A percentile compares a stretch with the other conserved stretches of the same genome.
Evolutionary conservation across 2,329 filamentous ascomycete genomes (phyloP).

Genomic region (Microthyrium microscopicum): DNA sequence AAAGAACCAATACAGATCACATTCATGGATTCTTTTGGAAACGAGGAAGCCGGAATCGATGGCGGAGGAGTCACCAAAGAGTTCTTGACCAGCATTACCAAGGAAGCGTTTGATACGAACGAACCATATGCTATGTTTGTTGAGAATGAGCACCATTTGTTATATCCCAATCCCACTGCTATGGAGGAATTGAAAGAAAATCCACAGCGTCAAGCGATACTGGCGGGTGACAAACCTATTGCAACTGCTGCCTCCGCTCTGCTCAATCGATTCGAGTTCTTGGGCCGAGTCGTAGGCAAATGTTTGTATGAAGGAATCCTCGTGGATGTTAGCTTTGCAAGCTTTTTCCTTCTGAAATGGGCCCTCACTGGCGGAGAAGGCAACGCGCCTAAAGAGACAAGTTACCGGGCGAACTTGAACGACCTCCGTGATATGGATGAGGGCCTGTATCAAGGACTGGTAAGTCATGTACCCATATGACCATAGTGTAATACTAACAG

Average conservation of each 20-base stretch:
- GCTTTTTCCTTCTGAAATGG: conserved; percentile 96
- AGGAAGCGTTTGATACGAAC: conserved; percentile 58
- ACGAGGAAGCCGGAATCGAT: conserved; percentile 82
- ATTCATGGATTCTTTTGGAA: conserved; percentile 81
- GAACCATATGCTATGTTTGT: conserved; percentile 46
- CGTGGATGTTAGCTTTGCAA: conserved; percentile 80
- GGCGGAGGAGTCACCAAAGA: conserved; percentile 96
- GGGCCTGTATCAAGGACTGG: conserved; percentile 72
- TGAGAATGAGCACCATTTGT: conserved; percentile 67
- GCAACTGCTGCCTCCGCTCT: conserved; percentile 41
- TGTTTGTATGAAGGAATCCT: conserved; percentile 95
- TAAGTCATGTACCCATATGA: conserved; percentile 19
- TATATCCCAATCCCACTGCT: conserved; percentile 74
- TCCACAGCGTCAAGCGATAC: conserved; percentile 34
- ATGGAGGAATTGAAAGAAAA: conserved; percentile 51
- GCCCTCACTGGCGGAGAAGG: conserved; percentile 51
- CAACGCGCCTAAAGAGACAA: conserved; percentile 47
- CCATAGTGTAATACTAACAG: background rate
- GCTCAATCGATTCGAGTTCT: conserved; percentile 68
- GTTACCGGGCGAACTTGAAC: conserved; percentile 84
- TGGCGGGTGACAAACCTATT: conserved; percentile 39
- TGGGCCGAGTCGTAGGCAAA: conserved; percentile 85
- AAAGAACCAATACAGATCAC: conserved; percentile 96
- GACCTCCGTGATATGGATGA: conserved; percentile 87
- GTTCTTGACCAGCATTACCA: conserved; percentile 77